Conservation (phyloP, 2,329 filamentous ascomycete species). For the Ophiostoma triangulosporum region DNA sequence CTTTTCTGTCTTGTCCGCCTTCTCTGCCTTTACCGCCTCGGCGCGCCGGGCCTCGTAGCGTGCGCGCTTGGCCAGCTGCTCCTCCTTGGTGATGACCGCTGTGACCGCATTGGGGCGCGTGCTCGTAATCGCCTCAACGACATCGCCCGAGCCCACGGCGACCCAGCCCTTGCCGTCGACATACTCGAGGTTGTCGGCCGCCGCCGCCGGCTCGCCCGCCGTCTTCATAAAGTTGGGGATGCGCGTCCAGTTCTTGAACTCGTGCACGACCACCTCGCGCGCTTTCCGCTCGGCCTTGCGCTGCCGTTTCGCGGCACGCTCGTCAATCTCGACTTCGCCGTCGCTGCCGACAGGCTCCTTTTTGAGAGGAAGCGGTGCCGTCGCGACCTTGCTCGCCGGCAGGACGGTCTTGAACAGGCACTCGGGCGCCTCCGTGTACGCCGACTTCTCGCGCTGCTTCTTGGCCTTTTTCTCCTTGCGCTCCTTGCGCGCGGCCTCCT, state of each 20-base stretch:
- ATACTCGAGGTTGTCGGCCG: constrained; percentile 40
- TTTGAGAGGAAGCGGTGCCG: constrained; percentile 16
- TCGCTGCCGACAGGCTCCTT: background rate
- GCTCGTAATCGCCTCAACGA: constrained; percentile 48
- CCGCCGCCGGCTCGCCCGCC: constrained; percentile 27
- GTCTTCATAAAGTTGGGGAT: constrained; percentile 69
- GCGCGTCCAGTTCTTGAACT: constrained; percentile 76
- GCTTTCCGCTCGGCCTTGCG: constrained; percentile 30
- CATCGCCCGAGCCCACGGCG: constrained; percentile 53
- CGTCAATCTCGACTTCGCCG: constrained; percentile 12
- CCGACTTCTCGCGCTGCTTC: constrained; percentile 51
- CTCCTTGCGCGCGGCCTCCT: constrained; percentile 20
- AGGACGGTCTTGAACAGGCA: constrained; percentile 74
- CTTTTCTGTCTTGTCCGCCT: background rate
- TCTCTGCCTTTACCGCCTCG: constrained; percentile 7
- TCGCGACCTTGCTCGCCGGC: constrained; percentile 34
- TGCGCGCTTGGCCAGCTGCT: constrained; percentile 13
- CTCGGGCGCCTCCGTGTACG: constrained; percentile 69
- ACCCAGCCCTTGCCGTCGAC: constrained; percentile 84
- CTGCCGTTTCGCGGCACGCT: constrained; percentile 33
- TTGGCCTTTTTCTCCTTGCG: constrained; percentile 32
- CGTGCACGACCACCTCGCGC: constrained; percentile 60
- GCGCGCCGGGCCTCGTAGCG: constrained; percentile 5
- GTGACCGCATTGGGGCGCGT: constrained; percentile 18
- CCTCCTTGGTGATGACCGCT: constrained; percentile 9